Conservation (phyloP, 2,329 filamentous ascomycete species). For the Trichoderma sp. region DNA sequence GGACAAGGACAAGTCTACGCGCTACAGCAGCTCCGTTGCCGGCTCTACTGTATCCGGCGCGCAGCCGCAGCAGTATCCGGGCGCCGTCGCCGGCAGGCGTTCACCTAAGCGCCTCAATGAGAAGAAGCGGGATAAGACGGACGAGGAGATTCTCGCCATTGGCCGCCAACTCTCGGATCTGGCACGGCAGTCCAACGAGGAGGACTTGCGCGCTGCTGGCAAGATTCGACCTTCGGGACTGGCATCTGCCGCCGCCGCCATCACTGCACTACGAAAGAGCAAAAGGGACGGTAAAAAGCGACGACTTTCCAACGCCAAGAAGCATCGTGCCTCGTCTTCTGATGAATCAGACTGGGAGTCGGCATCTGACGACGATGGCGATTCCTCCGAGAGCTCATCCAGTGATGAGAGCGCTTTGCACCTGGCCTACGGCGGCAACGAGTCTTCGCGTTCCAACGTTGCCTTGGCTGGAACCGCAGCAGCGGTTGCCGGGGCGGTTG, state of each 20-base stretch:
- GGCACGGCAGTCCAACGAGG: constrained; percentile 52
- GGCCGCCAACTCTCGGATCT: constrained; percentile 57
- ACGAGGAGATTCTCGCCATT: constrained; percentile 59
- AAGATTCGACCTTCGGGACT: constrained; percentile 32
- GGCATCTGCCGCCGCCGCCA: constrained; percentile 44
- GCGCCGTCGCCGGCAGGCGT: neutral
- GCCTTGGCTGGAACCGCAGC: constrained; percentile 40
- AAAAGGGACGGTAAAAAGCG: constrained; percentile 40
- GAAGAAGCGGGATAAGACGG: constrained; percentile 45
- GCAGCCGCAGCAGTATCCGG: constrained; percentile 15
- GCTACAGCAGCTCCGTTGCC: constrained; percentile 31
- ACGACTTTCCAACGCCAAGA: constrained; percentile 46
- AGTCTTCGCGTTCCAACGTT: constrained; percentile 9
- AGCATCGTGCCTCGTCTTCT: constrained; percentile 40
- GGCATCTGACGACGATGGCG: constrained; percentile 50
- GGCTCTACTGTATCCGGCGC: constrained; percentile 12
- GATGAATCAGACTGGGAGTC: constrained; percentile 61
- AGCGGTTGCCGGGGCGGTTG: constrained; percentile 42
- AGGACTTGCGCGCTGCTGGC: constrained; percentile 49
- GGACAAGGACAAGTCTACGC: constrained; percentile 35
- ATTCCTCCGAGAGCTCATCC: constrained; percentile 35
- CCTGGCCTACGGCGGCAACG: constrained; percentile 41
- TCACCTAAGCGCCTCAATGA: constrained; percentile 11
- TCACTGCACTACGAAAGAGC: constrained; percentile 46
- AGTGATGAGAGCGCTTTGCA: constrained; percentile 44